Evolutionary conservation across 1,284 basidiomycete species (phyloP).

Genomic region (Thelephora terrestris): DNA sequence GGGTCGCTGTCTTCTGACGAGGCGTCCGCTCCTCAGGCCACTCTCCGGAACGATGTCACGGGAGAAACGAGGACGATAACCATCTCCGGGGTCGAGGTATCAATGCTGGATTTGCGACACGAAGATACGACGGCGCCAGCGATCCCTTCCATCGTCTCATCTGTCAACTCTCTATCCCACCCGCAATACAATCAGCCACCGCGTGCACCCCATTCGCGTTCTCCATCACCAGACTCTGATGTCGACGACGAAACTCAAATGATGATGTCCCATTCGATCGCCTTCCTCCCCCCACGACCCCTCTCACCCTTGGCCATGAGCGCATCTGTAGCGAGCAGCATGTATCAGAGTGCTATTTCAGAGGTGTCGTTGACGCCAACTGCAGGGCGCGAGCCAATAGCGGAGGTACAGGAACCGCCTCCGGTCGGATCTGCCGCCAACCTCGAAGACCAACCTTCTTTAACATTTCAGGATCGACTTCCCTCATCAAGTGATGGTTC

Average conservation of each 20-base stretch:
- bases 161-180: slow-evolving; percentile 1
- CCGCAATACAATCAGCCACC: neutral
- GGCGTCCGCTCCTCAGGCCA: neutral
- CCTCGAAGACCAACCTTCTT: neutral
- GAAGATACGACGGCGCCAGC: neutral
- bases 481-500: neutral
- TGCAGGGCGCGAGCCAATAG: neutral
- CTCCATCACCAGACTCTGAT: slow-evolving; percentile 28
- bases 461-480: neutral
- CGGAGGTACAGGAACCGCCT: slow-evolving; percentile 8
- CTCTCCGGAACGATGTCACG: slow-evolving; percentile 1
- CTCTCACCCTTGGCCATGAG: slow-evolving; percentile 27
- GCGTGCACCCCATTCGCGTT: slow-evolving; percentile 14
- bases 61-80: slow-evolving; percentile 37
- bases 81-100: slow-evolving; percentile 40
- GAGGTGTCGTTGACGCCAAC: slow-evolving; percentile 15
- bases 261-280: slow-evolving; percentile 69
- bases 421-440: neutral
- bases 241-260: slow-evolving; percentile 56
- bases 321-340: slow-evolving; percentile 25
- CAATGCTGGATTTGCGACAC: slow-evolving; percentile 31
- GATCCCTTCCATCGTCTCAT: slow-evolving; percentile 4
- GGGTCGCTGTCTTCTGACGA: slow-evolving; percentile 8
- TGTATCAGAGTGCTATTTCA: slow-evolving; percentile 70
- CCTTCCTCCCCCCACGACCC: slow-evolving; percentile 33